These are phyloP conservation scores for Plectranthus barbatus DNA, from an alignment of 257 asterid species.

Conservation along the genomic window DNA sequence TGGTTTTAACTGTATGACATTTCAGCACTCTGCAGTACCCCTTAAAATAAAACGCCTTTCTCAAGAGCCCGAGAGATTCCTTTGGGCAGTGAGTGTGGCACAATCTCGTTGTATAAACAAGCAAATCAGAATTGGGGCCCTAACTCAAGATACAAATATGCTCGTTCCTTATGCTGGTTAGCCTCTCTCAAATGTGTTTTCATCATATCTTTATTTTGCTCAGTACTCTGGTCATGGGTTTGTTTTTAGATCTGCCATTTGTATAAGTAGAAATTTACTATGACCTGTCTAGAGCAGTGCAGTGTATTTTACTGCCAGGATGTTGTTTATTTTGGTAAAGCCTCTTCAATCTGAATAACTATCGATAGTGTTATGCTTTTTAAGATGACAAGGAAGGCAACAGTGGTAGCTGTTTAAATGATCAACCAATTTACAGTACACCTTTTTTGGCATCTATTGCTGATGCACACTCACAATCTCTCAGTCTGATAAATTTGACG, in stretches of 20 bases:
- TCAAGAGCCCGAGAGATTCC: slow-evolving; percentile 79
- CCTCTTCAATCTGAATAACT: background rate
- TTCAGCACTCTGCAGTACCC: slow-evolving; percentile 87
- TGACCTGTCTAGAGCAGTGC: too few species aligned
- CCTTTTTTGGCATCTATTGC: background rate
- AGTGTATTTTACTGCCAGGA: background rate
- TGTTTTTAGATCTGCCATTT: background rate
- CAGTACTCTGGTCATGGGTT: background rate
- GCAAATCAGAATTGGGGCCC: slow-evolving; percentile 83
- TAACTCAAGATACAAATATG: slow-evolving; percentile 82
- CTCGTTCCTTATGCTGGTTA: slow-evolving; percentile 95
- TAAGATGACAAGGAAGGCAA: background rate
- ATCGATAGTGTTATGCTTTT: background rate
- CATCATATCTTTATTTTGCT: background rate
- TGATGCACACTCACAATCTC: background rate
- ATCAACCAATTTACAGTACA: background rate
- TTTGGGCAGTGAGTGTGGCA: slow-evolving; percentile 90
- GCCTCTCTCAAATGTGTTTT: slow-evolving; percentile 21
- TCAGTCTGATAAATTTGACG: slow-evolving; percentile 2
- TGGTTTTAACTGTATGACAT: slow-evolving; percentile 13
- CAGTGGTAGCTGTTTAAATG: slow-evolving; percentile 1
- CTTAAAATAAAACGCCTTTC: slow-evolving; percentile 91
- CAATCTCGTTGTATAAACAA: slow-evolving; percentile 73
- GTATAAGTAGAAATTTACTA: background rate
- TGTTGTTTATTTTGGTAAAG: background rate